Evolutionary conservation across 2,329 filamentous ascomycete species (phyloP).

Genomic region (Furcasterigmium furcatum): DNA sequence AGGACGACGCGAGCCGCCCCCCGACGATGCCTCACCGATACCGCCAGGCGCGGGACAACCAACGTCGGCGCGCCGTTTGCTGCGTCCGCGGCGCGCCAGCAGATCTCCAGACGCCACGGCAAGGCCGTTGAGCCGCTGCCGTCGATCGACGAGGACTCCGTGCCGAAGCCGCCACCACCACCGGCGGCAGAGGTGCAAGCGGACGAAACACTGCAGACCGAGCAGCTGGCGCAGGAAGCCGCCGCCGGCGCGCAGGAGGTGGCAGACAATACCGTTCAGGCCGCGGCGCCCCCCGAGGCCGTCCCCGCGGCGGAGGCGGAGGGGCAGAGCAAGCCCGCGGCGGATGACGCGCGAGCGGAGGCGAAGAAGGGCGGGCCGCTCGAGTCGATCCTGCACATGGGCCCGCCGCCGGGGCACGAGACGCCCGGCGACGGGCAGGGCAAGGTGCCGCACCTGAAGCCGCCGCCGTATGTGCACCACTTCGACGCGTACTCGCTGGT

Average conservation of each 20-base stretch:
- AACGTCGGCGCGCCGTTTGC: slow-evolving; percentile 27
- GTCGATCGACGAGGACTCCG: slow-evolving; percentile 16
- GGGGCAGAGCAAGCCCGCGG: slow-evolving; percentile 3
- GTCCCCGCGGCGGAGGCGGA: not conserved
- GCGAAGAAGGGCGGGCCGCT: slow-evolving; percentile 44
- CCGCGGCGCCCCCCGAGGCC: not conserved
- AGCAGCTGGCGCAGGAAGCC: not conserved
- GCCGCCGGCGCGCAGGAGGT: slow-evolving; percentile 4
- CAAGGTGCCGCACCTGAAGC: slow-evolving; percentile 65
- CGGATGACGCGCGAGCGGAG: slow-evolving; percentile 27
- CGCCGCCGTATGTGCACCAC: slow-evolving; percentile 85
- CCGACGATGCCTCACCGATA: slow-evolving; percentile 20
- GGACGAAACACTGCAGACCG: not conserved
- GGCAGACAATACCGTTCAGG: not conserved
- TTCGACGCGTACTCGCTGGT: slow-evolving; percentile 95
- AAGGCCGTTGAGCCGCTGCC: slow-evolving; percentile 56
- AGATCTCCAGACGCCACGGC: slow-evolving; percentile 53
- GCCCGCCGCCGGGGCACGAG: slow-evolving; percentile 26
- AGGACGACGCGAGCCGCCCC: slow-evolving; percentile 31
- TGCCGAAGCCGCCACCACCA: slow-evolving; percentile 15
- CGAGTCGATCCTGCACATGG: slow-evolving; percentile 47
- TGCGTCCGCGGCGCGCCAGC: slow-evolving; percentile 30
- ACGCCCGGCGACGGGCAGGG: slow-evolving; percentile 17
- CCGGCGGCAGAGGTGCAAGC: not conserved
- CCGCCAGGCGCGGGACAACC: slow-evolving; percentile 19